Evolutionary conservation across 306 rosid species (phyloP).

Genomic region (Abrus precatorius): DNA sequence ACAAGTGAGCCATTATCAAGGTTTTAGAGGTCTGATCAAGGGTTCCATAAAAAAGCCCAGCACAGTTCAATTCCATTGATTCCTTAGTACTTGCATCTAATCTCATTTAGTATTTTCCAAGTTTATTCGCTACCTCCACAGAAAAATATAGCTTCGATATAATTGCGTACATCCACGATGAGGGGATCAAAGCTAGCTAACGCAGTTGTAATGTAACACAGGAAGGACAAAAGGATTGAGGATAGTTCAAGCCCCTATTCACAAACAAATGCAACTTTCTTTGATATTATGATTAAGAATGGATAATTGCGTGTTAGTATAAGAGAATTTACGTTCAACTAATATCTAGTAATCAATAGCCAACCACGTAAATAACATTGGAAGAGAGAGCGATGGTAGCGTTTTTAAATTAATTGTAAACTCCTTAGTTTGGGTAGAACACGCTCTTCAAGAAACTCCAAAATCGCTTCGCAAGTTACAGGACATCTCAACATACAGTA

Average conservation of each 20-base stretch:
- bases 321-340: neutral
- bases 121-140: neutral
- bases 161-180: neutral
- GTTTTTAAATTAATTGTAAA: slow-evolving; percentile 4
- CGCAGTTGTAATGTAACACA: too few species aligned
- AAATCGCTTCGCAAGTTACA: slow-evolving; percentile 38
- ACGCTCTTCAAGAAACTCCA: slow-evolving; percentile 29
- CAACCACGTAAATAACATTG: neutral
- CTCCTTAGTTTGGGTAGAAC: slow-evolving; percentile 18
- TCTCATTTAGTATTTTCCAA: neutral
- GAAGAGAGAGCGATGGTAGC: neutral
- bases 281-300: neutral
- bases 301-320: neutral
- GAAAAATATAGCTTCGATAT: neutral
- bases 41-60: too few species aligned
- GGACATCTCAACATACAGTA: slow-evolving; percentile 49
- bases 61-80: too few species aligned
- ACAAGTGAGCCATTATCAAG: neutral
- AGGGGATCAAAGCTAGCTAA: too few species aligned
- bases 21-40: neutral
- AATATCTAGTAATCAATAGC: neutral
- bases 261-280: neutral
- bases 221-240: neutral
- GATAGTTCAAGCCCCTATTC: neutral
- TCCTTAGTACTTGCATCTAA: too few species aligned